phyloP scores from a whole-genome alignment of 352 stramenopile genomes.

The Pythium periplocum region DNA sequence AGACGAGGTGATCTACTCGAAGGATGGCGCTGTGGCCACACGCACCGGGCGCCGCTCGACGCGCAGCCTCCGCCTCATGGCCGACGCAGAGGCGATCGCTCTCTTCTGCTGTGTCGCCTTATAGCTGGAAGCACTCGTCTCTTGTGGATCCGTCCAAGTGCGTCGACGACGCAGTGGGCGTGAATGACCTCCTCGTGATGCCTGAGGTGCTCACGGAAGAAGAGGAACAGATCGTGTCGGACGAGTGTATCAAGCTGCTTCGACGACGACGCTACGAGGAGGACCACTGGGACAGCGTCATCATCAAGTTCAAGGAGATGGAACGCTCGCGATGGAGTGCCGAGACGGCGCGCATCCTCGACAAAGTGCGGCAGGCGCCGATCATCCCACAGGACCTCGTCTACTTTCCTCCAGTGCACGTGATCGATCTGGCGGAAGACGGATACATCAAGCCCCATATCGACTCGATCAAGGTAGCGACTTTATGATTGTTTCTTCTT shows the following conservation, averaged over 20 bases:
- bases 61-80: not conserved
- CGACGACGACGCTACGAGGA: conserved; percentile 70
- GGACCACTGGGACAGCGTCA: conserved; percentile 81
- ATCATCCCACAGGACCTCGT: conserved; percentile 55
- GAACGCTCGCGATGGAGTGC: conserved; percentile 74
- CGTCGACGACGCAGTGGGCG: conserved; percentile 43
- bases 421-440: conserved; percentile 77
- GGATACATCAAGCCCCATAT: conserved; percentile 84
- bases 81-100: not conserved
- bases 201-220: conserved; percentile 68
- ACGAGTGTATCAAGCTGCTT: conserved; percentile 66
- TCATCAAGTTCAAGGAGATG: conserved; percentile 89
- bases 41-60: no score
- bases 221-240: conserved; percentile 61
- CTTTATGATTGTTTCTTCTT: not conserved
- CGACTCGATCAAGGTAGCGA: conserved; percentile 72
- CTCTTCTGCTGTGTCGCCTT: not conserved
- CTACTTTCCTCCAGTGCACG: conserved; percentile 74
- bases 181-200: conserved; percentile 59
- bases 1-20: no score
- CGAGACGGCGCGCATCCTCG: conserved; percentile 58
- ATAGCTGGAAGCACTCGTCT: conserved; percentile 14
- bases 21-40: no score
- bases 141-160: conserved; percentile 54
- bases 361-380: conserved; percentile 49